Evolutionary conservation across 805 yeast species (phyloP), one percentile per base, ranked within the genome.

Genomic region (Zygosaccharomyces siamensis): DNA sequence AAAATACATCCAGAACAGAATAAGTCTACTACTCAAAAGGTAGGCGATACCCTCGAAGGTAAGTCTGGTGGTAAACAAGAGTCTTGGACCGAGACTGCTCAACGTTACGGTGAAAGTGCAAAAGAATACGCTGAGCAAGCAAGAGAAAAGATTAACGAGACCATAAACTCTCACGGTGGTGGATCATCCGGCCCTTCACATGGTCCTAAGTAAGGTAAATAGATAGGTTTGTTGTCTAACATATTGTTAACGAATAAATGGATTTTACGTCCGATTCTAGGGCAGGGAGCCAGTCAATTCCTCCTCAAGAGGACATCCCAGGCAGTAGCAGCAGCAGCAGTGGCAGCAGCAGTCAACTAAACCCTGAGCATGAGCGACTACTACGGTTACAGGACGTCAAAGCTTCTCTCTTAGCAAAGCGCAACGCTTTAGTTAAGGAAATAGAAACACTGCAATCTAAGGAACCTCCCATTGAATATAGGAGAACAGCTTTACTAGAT

Each of bases 11-110:
- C 93, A 57, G 82, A 84, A 44, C 69, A 69, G 48, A 74, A 81
- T 60, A 88, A 88, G 76, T 82, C 90, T 39, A 69, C 78, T 54
- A 69, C 78, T 52, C 96, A 89, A 75, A 73, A 81, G 58, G 72
- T 80, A 30, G 75, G 81, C 53, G 96, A 87, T 70, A 68, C 79
- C 48, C 72, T 80, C 53, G 66, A 73, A 60, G 86, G 84, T 45
- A 74, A 74, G 63, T 79, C 77, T 55, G 80, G 80, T 53, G 82
- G 72, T 18, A 32, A 46, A 7, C 65, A 63, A 18, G 77, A 74
- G 61, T 71, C 78, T 46, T 70, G 76, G 47, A 70, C 71, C 52
- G 78, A 79, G 49, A 75, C 80, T 45, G 85, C 84, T 48, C 72
- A 75, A 55, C 80, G 80, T 63, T 80, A 80, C 66, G 71, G 76